Conservation (phyloP, 371 early-diverging fungal genomes). For the Mortierella sp. region DNA sequence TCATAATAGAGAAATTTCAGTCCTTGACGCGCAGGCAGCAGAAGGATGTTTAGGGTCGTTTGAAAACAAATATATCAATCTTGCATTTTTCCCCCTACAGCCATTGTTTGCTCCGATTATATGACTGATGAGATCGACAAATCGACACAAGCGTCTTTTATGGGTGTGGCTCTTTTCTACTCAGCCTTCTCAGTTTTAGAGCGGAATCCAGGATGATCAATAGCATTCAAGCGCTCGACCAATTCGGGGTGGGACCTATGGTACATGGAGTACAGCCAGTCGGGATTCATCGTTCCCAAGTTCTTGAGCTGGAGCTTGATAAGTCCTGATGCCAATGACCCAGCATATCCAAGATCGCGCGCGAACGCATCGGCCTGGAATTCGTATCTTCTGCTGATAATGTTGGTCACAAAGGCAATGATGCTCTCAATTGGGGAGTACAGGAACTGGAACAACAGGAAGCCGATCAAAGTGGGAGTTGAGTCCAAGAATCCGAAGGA, state of each 20-base stretch:
- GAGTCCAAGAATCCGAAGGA: conserved; percentile 84
- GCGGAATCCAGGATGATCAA: conserved; percentile 50
- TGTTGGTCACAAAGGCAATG: conserved; percentile 81
- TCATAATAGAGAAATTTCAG: too few relatives aligned
- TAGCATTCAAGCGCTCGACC: conserved; percentile 87
- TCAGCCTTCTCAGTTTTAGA: conserved; percentile 56
- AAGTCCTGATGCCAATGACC: conserved; percentile 81
- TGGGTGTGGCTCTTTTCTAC: conserved; percentile 6
- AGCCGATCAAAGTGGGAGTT: conserved; percentile 88
- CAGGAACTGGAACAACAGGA: conserved; percentile 86
- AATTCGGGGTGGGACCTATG: conserved; percentile 96
- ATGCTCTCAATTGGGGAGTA: conserved; percentile 85
- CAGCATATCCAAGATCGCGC: conserved; percentile 87
- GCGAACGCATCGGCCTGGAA: conserved; percentile 98
- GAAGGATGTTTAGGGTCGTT: too few relatives aligned
- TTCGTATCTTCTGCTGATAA: conserved; percentile 89
- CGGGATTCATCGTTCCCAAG: conserved; percentile 88
- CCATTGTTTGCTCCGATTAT: too few relatives aligned
- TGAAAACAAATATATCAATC: background rate
- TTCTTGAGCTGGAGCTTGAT: conserved; percentile 95
- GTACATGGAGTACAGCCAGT: conserved; percentile 92
- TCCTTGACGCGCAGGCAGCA: too few relatives aligned
- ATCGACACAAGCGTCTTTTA: background rate
- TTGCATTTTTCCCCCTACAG: background rate
- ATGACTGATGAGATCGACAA: too few relatives aligned